Conservation (phyloP, 495 filamentous ascomycete genomes). For the Glarea lozoyensis region DNA sequence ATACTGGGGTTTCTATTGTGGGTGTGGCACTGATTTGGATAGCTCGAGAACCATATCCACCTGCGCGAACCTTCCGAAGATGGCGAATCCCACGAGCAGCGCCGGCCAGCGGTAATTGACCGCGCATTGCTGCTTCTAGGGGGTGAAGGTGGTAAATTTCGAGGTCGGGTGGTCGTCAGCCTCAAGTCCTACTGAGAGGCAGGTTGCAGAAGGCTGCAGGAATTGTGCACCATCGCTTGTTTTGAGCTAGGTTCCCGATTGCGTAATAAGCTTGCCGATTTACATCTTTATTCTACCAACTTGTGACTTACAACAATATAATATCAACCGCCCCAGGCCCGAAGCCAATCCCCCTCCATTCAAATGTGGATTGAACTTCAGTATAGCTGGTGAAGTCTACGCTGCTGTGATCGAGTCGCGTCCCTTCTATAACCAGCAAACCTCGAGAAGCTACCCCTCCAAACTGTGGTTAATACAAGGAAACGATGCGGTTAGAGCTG, state of each 20-base stretch:
- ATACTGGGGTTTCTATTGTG: constrained; percentile 36
- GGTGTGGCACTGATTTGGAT: constrained; percentile 47
- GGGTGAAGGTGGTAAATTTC: not conserved
- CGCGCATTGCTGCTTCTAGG: constrained; percentile 17
- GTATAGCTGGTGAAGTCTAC: too few relatives aligned
- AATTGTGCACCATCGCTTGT: too few relatives aligned
- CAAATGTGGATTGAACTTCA: too few relatives aligned
- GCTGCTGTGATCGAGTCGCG: too few relatives aligned
- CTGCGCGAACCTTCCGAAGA: constrained; percentile 7
- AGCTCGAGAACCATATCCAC: constrained; percentile 23
- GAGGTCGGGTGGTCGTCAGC: not conserved
- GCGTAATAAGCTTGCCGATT: constrained; percentile 16
- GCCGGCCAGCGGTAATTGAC: constrained; percentile 15
- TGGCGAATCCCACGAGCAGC: constrained; percentile 15
- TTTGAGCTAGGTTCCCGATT: too few relatives aligned
- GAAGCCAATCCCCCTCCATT: too few relatives aligned
- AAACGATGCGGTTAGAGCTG: constrained; percentile 13
- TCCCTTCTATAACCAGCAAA: not conserved
- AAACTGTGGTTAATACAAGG: not conserved
- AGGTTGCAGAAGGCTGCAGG: constrained; percentile 2
- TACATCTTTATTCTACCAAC: too few relatives aligned
- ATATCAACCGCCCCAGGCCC: too few relatives aligned
- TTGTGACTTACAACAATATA: too few relatives aligned
- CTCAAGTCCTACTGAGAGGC: not conserved
- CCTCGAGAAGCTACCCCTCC: constrained; percentile 14